A percentile compares a stretch with the other conserved stretches of the same genome.
Conservation (phyloP, 495 filamentous ascomycete species). For the Daldinia caldariorum region DNA sequence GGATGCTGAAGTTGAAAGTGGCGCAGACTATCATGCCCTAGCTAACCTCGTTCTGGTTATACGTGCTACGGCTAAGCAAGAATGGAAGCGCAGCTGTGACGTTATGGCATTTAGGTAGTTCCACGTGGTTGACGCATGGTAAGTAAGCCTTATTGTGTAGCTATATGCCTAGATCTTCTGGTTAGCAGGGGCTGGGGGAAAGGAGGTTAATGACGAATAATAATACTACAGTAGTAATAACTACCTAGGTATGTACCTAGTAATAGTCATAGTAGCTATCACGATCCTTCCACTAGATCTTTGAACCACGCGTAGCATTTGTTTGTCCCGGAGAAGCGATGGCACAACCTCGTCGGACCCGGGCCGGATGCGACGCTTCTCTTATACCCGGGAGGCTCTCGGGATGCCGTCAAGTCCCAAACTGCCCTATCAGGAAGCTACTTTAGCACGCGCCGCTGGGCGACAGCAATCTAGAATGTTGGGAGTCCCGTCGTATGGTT, state of each 20-base stretch:
- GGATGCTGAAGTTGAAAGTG: background rate
- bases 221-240: background rate
- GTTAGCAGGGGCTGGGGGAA: background rate
- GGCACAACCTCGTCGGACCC: background rate
- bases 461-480: conserved; percentile 1
- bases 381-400: too few relatives aligned
- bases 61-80: background rate
- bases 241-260: too few relatives aligned
- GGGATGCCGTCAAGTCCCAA: background rate
- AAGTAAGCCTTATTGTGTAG: background rate
- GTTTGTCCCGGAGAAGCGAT: background rate
- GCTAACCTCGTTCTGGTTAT: background rate
- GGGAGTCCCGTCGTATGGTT: background rate
- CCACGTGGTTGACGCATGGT: background rate
- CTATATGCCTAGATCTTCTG: background rate
- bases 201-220: background rate
- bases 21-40: background rate
- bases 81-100: background rate
- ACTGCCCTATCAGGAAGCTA: background rate
- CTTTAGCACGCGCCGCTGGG: background rate
- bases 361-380: background rate
- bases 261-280: background rate
- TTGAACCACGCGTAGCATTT: background rate
- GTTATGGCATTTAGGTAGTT: background rate
- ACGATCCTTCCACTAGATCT: background rate